A percentile compares a stretch with the other conserved stretches of the same genome.
phyloP scores from a whole-genome alignment of 1,139 yeast species.

The Scheffersomyces lignicola region DNA sequence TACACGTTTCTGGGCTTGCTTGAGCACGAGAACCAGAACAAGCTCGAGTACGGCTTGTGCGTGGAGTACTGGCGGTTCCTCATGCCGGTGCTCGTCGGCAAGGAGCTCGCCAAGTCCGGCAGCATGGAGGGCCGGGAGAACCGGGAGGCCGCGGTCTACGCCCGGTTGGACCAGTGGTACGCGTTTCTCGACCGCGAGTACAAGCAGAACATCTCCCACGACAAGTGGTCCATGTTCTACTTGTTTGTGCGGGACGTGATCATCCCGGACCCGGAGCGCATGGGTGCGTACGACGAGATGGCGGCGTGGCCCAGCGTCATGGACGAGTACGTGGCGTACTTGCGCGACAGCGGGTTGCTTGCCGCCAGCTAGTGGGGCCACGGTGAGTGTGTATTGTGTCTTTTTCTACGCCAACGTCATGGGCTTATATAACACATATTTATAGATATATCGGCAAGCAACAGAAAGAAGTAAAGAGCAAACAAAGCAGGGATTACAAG shows the following conservation, averaged over 20 bases:
- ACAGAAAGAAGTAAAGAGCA: constrained; percentile 14
- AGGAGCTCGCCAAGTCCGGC: too few species aligned
- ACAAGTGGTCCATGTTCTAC: constrained; percentile 83
- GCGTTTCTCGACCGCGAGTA: constrained; percentile 42
- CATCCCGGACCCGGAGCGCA: constrained; percentile 44
- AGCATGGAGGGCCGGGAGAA: constrained; percentile 12
- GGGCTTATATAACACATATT: constrained; percentile 1
- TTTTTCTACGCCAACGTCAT: background rate
- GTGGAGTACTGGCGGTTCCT: constrained; percentile 77
- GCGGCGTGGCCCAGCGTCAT: constrained; percentile 92
- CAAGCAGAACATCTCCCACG: constrained; percentile 56
- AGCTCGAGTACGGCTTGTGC: constrained; percentile 64
- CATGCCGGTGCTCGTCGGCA: constrained; percentile 27
- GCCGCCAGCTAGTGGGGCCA: background rate
- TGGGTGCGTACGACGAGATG: constrained; percentile 65
- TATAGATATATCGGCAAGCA: constrained; percentile 14
- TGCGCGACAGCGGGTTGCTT: constrained; percentile 32
- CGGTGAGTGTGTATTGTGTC: background rate
- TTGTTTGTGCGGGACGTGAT: constrained; percentile 59
- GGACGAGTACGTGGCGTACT: constrained; percentile 76
- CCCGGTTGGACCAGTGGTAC: constrained; percentile 49
- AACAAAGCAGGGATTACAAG: constrained; percentile 7
- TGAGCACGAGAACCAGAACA: constrained; percentile 57
- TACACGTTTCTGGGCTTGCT: constrained; percentile 70
- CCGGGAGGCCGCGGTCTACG: constrained; percentile 14